These are phyloP conservation scores for Falciphora oryzae DNA, from an alignment of 2,329 filamentous ascomycete genomes.

Conservation along the genomic window DNA sequence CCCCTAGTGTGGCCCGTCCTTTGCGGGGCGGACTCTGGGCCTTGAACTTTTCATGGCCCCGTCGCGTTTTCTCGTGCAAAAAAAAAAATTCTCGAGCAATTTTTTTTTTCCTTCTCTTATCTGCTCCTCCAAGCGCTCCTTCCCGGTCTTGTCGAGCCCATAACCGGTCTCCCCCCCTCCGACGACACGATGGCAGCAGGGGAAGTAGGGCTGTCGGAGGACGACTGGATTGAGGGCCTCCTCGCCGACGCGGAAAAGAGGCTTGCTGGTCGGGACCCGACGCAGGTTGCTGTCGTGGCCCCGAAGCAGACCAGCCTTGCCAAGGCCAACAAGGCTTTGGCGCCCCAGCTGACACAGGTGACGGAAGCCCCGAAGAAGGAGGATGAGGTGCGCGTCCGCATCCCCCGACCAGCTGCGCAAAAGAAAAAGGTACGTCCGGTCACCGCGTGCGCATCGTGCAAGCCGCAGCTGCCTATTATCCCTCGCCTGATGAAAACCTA, in stretches of 20 bases:
- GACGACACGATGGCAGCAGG: conserved; percentile 19
- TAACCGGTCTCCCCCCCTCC: too few relatives aligned
- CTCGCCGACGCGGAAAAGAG: conserved; percentile 34
- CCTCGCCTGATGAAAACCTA: conserved; percentile 67
- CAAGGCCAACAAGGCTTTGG: conserved; percentile 4
- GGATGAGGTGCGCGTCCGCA: conserved; percentile 24
- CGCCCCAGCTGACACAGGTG: not conserved
- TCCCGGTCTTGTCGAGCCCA: not conserved
- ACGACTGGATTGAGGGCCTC: conserved; percentile 29
- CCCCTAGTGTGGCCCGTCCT: too few relatives aligned
- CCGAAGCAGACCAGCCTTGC: conserved; percentile 12
- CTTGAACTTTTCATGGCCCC: not conserved
- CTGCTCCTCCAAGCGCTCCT: not conserved
- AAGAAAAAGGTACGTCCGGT: conserved; percentile 25
- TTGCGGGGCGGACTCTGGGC: not conserved
- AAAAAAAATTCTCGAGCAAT: not conserved
- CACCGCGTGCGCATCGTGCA: not conserved
- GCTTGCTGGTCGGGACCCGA: conserved; percentile 20
- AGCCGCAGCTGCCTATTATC: conserved; percentile 19
- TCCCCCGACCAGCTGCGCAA: conserved; percentile 21
- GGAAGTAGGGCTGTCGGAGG: conserved; percentile 25
- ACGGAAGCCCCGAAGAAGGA: conserved; percentile 14
- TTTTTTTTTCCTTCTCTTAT: not conserved
- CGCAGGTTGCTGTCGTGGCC: conserved; percentile 12
- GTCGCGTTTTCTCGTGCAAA: not conserved